phyloP scores from a whole-genome alignment of 176 grass and related monocot genomes.

The Typha latifolia region DNA sequence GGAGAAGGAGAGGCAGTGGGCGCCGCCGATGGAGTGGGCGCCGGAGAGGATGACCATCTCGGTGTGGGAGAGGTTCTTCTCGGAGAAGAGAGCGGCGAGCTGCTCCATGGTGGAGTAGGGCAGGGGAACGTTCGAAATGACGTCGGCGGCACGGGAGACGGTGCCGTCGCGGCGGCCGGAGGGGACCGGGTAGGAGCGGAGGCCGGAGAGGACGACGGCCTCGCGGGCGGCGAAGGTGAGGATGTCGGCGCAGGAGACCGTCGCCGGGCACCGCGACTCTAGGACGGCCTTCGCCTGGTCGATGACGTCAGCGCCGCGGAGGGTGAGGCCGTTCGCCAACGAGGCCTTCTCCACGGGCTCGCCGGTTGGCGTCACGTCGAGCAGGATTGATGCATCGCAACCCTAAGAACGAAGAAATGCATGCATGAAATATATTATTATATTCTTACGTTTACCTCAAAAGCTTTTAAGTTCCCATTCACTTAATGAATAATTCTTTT shows the following conservation, averaged over 20 bases:
- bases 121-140: constrained; percentile 27
- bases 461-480: too few relatives aligned
- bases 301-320: constrained; percentile 25
- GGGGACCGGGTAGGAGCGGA: constrained; percentile 18
- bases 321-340: constrained; percentile 34
- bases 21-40: constrained; percentile 53
- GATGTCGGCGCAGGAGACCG: constrained; percentile 38
- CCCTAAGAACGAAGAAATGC: constrained; percentile 12
- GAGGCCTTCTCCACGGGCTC: constrained; percentile 44
- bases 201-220: constrained; percentile 27
- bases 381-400: constrained; percentile 44
- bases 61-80: constrained; percentile 24
- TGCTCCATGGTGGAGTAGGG: constrained; percentile 18
- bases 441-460: too few relatives aligned
- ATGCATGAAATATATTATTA: too few relatives aligned
- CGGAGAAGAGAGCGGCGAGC: constrained; percentile 21
- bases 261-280: constrained; percentile 35
- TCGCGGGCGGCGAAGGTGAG: constrained; percentile 26
- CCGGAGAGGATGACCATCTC: too few relatives aligned
- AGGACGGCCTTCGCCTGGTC: constrained; percentile 24
- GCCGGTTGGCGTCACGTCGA: constrained; percentile 33
- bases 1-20: constrained; percentile 45
- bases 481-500: too few relatives aligned
- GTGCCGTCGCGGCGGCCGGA: constrained; percentile 32
- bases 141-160: constrained; percentile 30